phyloP scores from a whole-genome alignment of 1,139 yeast species.

The Suhomyces kunorum region DNA sequence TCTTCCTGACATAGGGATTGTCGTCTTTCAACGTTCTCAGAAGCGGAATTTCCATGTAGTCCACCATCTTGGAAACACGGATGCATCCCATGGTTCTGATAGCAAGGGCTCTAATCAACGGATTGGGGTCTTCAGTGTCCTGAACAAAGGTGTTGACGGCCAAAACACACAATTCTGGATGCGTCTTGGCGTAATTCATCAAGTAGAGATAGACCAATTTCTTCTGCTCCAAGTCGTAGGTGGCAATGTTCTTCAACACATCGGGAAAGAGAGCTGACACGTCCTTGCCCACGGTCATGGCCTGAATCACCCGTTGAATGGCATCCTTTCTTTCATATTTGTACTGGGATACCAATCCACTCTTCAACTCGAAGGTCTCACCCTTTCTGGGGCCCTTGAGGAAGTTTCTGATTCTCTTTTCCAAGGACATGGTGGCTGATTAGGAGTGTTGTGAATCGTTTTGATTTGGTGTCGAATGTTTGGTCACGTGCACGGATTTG shows the following conservation, averaged over 20 bases:
- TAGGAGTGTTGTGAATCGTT: background rate
- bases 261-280: conserved; percentile 95
- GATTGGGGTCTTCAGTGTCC: conserved; percentile 97
- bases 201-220: conserved; percentile 90
- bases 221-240: conserved; percentile 95
- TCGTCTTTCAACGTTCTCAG: conserved; percentile 85
- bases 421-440: conserved; percentile 36
- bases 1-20: conserved; percentile 95
- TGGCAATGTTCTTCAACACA: conserved; percentile 93
- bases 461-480: conserved; percentile 9
- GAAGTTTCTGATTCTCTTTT: conserved; percentile 46
- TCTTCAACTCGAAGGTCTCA: conserved; percentile 85
- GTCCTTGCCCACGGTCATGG: conserved; percentile 99
- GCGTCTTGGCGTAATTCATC: conserved; percentile 96
- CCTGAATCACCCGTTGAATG: conserved; percentile 93
- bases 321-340: conserved; percentile 95
- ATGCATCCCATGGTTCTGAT: conserved; percentile 99
- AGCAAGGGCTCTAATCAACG: conserved; percentile 92
- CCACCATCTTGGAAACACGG: conserved; percentile 91
- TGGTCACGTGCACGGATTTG: conserved; percentile 9
- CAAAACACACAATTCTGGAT: conserved; percentile 92
- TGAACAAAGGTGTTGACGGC: conserved; percentile 97
- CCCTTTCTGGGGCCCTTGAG: conserved; percentile 55
- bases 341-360: conserved; percentile 91
- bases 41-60: conserved; percentile 89